These are phyloP conservation scores for Phytophthora cactorum DNA, from an alignment of 352 stramenopile genomes.

Conservation along the genomic window DNA sequence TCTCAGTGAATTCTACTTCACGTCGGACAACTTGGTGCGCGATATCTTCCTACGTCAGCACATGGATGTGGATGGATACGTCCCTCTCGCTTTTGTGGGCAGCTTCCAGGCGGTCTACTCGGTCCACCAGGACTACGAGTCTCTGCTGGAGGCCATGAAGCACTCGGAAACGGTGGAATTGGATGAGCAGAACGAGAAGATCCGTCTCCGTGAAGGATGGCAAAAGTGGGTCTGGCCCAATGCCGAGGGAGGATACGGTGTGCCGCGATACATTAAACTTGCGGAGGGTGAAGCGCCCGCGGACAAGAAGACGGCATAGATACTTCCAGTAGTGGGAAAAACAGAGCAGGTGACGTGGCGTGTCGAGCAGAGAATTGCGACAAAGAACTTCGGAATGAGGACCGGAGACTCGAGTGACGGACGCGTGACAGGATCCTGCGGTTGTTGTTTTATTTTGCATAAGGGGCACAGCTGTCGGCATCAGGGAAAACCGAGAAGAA, in stretches of 20 bases:
- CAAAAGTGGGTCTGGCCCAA: slow-evolving; percentile 92
- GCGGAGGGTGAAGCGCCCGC: slow-evolving; percentile 34
- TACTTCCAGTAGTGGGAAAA: slow-evolving; percentile 8
- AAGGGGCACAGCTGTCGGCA: slow-evolving; percentile 25
- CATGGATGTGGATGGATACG: slow-evolving; percentile 90
- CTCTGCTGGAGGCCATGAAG: slow-evolving; percentile 79
- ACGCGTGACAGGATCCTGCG: slow-evolving; percentile 7
- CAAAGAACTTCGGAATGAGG: background rate
- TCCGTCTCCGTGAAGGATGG: slow-evolving; percentile 86
- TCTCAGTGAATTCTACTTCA: slow-evolving; percentile 89
- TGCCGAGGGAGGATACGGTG: slow-evolving; percentile 80
- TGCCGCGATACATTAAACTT: slow-evolving; percentile 91
- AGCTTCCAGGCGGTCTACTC: slow-evolving; percentile 90
- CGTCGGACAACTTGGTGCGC: slow-evolving; percentile 81
- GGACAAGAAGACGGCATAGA: slow-evolving; percentile 41
- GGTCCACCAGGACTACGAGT: slow-evolving; percentile 86
- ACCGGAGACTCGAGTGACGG: background rate
- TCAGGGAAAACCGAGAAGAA: slow-evolving; percentile 25
- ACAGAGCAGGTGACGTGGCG: background rate
- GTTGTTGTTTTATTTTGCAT: slow-evolving; percentile 30
- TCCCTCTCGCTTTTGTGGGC: slow-evolving; percentile 89
- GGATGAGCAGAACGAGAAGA: slow-evolving; percentile 91
- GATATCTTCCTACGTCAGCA: slow-evolving; percentile 87
- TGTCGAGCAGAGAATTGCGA: background rate
- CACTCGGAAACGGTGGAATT: slow-evolving; percentile 72